Percentiles rank a stretch among this genome's conserved stretches.
Conservation (phyloP, 2,329 filamentous ascomycete species). For the Xylaria digitata region DNA sequence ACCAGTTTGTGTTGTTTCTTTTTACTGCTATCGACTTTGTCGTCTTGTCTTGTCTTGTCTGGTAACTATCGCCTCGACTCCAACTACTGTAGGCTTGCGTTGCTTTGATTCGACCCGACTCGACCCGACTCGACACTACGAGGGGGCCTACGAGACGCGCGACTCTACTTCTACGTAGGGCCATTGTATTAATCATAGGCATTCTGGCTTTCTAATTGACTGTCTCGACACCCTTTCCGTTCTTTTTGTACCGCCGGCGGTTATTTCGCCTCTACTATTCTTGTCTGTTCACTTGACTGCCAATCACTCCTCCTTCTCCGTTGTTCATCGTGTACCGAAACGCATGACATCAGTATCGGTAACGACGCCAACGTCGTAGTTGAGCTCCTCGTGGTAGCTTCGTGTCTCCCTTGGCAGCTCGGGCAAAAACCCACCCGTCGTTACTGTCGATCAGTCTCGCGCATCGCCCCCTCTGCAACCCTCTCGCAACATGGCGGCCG, state of each 20-base stretch:
- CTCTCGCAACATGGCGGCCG: conserved; percentile 57
- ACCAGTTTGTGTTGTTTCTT: conserved; percentile 34
- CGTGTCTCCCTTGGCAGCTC: conserved; percentile 16
- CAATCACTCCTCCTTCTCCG: conserved; percentile 36
- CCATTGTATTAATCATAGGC: conserved; percentile 34
- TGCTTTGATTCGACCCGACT: conserved; percentile 31
- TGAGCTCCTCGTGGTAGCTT: conserved; percentile 38
- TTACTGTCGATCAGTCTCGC: conserved; percentile 30
- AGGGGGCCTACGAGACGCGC: conserved; percentile 23
- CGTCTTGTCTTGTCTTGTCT: conserved; percentile 35
- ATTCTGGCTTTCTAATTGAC: conserved; percentile 47
- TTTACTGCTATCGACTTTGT: conserved; percentile 30
- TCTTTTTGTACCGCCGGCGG: conserved; percentile 48
- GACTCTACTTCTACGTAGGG: conserved; percentile 34
- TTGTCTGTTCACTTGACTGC: conserved; percentile 36
- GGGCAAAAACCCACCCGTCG: conserved; percentile 25
- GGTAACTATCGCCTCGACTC: conserved; percentile 35
- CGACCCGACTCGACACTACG: conserved; percentile 28
- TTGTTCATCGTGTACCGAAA: conserved; percentile 44
- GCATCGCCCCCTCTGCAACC: conserved; percentile 31
- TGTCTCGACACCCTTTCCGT: conserved; percentile 35
- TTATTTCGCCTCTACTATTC: conserved; percentile 47
- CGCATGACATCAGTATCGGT: conserved; percentile 41
- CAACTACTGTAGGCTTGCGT: conserved; percentile 23
- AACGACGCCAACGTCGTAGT: conserved; percentile 50